A percentile compares a stretch with the other conserved stretches of the same genome.
These are phyloP conservation scores for Trichophyton verrucosum DNA, from an alignment of 2,329 filamentous ascomycete species.

Conservation along the genomic window DNA sequence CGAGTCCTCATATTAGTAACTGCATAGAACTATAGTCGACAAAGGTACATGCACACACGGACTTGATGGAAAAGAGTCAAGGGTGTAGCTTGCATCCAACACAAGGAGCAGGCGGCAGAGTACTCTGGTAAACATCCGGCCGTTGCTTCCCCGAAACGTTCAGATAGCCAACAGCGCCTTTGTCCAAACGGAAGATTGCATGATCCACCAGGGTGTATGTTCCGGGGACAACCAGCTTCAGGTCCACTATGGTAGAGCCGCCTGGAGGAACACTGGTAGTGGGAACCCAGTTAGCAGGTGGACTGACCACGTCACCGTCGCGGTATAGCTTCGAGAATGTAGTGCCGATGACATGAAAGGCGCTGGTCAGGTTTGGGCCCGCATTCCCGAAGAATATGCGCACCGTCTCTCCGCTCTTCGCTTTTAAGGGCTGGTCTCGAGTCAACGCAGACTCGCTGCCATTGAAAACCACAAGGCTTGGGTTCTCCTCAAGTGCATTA, in stretches of 20 bases:
- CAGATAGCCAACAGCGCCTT: slow-evolving; percentile 25
- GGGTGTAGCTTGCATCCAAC: slow-evolving; percentile 24
- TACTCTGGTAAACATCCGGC: slow-evolving; percentile 20
- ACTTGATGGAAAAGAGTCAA: slow-evolving; percentile 9
- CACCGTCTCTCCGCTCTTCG: slow-evolving; percentile 19
- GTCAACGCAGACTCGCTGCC: slow-evolving; percentile 23
- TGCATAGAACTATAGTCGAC: not conserved
- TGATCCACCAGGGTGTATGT: slow-evolving; percentile 26
- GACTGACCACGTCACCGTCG: slow-evolving; percentile 23
- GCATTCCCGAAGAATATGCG: slow-evolving; percentile 29
- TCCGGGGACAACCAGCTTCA: slow-evolving; percentile 24
- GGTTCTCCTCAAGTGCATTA: slow-evolving; percentile 23
- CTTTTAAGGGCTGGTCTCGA: slow-evolving; percentile 22
- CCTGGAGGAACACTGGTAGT: slow-evolving; percentile 22
- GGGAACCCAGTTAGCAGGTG: slow-evolving; percentile 18
- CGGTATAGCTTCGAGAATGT: slow-evolving; percentile 22
- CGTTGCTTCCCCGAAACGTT: slow-evolving; percentile 23
- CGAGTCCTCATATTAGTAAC: not conserved
- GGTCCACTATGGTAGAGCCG: slow-evolving; percentile 21
- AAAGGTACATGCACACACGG: not conserved
- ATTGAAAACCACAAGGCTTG: slow-evolving; percentile 24
- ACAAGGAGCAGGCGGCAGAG: slow-evolving; percentile 19
- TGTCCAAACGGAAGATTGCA: slow-evolving; percentile 26
- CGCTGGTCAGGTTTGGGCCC: slow-evolving; percentile 25
- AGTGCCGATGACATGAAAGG: slow-evolving; percentile 24